Evolutionary conservation across 768 basidiomycete genomes (phyloP), one percentile per base, ranked within the genome.

Genomic region (Leucogyrophana mollusca): DNA sequence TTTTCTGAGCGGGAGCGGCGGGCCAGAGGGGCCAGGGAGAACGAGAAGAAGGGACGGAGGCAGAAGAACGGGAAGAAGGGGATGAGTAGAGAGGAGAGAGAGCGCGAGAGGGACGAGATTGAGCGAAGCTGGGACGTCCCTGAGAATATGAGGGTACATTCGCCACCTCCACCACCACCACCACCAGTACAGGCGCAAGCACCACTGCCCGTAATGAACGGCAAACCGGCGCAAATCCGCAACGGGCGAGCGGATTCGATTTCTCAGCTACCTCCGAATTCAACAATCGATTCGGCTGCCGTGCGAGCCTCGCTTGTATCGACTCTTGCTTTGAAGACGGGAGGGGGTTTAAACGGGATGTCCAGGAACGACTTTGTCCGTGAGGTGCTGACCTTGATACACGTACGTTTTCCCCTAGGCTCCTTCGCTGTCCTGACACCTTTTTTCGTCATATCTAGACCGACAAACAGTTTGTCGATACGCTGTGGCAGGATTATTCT

Each of bases 51-150:
- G 17, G 52, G 55, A 17, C 61, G 54, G 51, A 59, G 56, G 46
- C 13, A 52, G 16, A 60, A 46, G 40, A 56, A 51, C 18, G 52
- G 50, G 13, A 71, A 57, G 61, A 71, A 54, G 56, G 59, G 43
- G 52, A 67, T 43, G 55, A 71, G 50, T 58, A 60, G 48, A 54
- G 55, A 61, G 69, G 61, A 78, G 55, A 46, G 60, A 40, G 47
- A 66, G 57, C 58, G 69, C 68, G 57, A 67, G 60, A 52, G 71
- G 17, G 66, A 74, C 45, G 75, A 76, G 49, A 77, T 84, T 22
- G 85, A 85, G 69, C 73, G 62, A 52, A 74, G 77, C 45, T 83
- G 83, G 82, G 85, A 84, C 56, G 67, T 76, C 21, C 79, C 80
- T 11, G 60, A 55, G 4, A 51, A 61, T 38, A 21, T 51, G 33